Base-by-base conservation (phyloP, 306 rosid species). In the Comarum palustre region DNA sequence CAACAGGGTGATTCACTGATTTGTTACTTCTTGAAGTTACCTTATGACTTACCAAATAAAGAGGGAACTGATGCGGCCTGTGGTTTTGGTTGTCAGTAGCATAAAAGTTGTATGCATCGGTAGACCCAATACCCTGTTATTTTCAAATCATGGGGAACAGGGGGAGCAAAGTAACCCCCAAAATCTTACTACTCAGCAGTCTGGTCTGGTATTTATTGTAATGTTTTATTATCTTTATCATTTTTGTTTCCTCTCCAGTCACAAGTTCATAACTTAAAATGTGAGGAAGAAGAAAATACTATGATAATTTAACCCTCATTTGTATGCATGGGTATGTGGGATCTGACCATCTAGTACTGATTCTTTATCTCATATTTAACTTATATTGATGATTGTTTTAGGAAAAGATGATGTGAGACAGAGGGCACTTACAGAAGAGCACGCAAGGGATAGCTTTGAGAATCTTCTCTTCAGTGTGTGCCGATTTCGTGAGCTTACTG, bases 401-500 rank as follows among this genome's bases (percentile, higher is more conserved):
- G 99, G 91, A 36, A 85, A 85, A 62, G 90, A 86, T 75, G 75
- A 74, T 72, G 86, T 94, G 73, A 88, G 88, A 81, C 78, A 73
- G 82, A 85, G 97, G 77, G 86, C 97, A 72, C 91, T 94, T 48
- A 91, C 99, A 10, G 98, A 94, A 86, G 97, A 94, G 84, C 93
- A 94, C 82, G 99, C 97, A 27, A 81, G 97, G 47, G 97, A 94
- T 83, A 94, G 99, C 79, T 94, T 94, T 69, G 99, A 89, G 79
- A 94, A 94, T 81, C 99, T 94, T 83, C 87, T 89, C 22, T 91
- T 94, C 76, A 94, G 97, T 73, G 80, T 94, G 62, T 89, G 97
- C 73, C 92, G 97, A 34, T 91, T 94, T 80, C 86, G 99, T 69
- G 99, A 94, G 82, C 93, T 91, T 42, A 94, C 96, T 24, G 97